These are phyloP conservation scores for Coniella lustricola DNA, from an alignment of 2,329 filamentous ascomycete genomes.

Conservation along the genomic window DNA sequence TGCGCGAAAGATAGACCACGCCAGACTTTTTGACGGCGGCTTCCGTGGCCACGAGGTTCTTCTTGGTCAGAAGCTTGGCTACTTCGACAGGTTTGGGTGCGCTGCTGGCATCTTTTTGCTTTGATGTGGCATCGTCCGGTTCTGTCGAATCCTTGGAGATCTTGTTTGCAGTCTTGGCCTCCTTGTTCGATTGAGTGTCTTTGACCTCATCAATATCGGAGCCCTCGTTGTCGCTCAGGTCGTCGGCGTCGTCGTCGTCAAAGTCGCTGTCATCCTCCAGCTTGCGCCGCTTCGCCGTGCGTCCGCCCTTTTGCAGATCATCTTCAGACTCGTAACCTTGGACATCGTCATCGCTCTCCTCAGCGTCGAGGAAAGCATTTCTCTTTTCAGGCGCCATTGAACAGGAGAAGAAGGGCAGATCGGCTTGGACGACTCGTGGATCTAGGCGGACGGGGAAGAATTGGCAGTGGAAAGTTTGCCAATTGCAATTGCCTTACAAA, in stretches of 20 bases:
- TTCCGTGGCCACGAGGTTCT: conserved; percentile 60
- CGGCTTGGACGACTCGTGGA: background rate
- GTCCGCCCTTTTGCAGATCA: conserved; percentile 59
- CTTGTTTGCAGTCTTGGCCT: conserved; percentile 19
- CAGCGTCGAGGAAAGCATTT: conserved; percentile 63
- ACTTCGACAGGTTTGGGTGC: background rate
- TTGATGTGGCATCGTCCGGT: conserved; percentile 20
- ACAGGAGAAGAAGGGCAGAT: too few species aligned
- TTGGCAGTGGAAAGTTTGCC: background rate
- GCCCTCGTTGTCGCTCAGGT: conserved; percentile 30
- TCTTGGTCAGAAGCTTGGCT: conserved; percentile 49
- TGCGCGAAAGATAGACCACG: conserved; percentile 74
- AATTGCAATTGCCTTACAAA: conserved; percentile 1
- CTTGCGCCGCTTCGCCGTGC: conserved; percentile 58
- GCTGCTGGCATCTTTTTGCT: too few species aligned
- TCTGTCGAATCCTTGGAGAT: conserved; percentile 11
- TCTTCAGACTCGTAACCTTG: conserved; percentile 55
- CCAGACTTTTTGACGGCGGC: conserved; percentile 65
- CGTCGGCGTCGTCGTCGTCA: conserved; percentile 26
- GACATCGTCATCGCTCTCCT: conserved; percentile 53
- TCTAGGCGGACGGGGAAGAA: background rate
- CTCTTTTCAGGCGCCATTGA: conserved; percentile 64
- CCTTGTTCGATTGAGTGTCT: conserved; percentile 14
- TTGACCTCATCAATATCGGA: conserved; percentile 20
- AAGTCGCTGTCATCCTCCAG: conserved; percentile 37